Conservation (phyloP, 2,329 filamentous ascomycete genomes). For the Fusarium oxysporum region DNA sequence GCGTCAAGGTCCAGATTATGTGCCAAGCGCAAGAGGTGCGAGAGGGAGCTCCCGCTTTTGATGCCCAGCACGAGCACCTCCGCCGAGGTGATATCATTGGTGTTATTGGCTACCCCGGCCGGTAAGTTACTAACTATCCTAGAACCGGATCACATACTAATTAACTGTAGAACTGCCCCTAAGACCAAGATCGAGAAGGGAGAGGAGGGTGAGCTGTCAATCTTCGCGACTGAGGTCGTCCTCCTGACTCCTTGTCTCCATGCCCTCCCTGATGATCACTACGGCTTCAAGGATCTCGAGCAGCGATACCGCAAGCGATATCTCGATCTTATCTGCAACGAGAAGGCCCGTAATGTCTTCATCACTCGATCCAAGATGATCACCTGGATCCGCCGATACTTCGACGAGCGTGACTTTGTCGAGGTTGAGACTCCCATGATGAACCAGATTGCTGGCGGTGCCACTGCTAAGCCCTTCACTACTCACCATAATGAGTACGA, state of each 20-base stretch:
- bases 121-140: conserved; percentile 30
- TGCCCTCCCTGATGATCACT: conserved; percentile 80
- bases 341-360: conserved; percentile 84
- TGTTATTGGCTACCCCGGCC: conserved; percentile 46
- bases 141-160: conserved; percentile 25
- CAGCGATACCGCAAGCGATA: conserved; percentile 93
- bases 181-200: conserved; percentile 88
- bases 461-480: conserved; percentile 91
- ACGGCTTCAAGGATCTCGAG: conserved; percentile 95
- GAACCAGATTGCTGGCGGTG: conserved; percentile 94
- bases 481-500: conserved; percentile 97
- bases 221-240: conserved; percentile 88
- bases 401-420: conserved; percentile 87
- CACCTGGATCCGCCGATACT: conserved; percentile 87
- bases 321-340: conserved; percentile 97
- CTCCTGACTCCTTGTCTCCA: conserved; percentile 93
- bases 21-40: conserved; percentile 85
- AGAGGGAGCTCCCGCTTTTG: conserved; percentile 75
- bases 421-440: conserved; percentile 99
- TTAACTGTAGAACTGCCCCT: conserved; percentile 75
- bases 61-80: conserved; percentile 88
- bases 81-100: conserved; percentile 94
- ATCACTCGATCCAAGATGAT: conserved; percentile 89
- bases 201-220: conserved; percentile 82
- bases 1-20: conserved; percentile 86